Evolutionary conservation across 192 early-diverging fungal species (phyloP).

Genomic region (Cladochytrium replicatum): DNA sequence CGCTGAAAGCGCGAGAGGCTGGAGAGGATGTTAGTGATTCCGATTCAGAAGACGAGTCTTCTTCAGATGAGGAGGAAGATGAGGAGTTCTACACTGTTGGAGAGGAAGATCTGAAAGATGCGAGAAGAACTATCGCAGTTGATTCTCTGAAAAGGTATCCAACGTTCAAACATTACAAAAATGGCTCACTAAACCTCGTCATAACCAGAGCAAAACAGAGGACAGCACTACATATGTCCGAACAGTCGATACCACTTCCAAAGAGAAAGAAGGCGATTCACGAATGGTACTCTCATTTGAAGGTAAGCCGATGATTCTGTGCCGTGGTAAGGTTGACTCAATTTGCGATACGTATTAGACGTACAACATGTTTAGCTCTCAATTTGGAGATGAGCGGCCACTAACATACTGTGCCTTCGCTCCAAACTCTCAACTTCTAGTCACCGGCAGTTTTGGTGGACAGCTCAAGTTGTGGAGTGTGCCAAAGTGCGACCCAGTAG

Average conservation of each 20-base stretch:
- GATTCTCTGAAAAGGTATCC: no score
- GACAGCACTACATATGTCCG: slow-evolving; percentile 50
- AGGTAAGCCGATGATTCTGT: slow-evolving; percentile 44
- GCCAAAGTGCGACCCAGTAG: slow-evolving; percentile 54
- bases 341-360: no score
- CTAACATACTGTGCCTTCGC: slow-evolving; percentile 67
- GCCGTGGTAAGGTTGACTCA: no score
- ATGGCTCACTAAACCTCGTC: no score
- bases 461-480: slow-evolving; percentile 79
- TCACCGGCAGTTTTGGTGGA: slow-evolving; percentile 80
- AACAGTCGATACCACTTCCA: slow-evolving; percentile 52
- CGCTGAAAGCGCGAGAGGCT: slow-evolving; percentile 35
- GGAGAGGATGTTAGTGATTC: slow-evolving; percentile 24
- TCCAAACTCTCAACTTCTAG: slow-evolving; percentile 64
- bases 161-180: no score
- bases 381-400: slow-evolving; percentile 84
- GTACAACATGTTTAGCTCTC: slow-evolving; percentile 65
- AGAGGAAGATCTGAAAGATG: no score
- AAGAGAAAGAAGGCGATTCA: slow-evolving; percentile 60
- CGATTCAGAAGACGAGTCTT: slow-evolving; percentile 30
- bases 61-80: slow-evolving; percentile 28
- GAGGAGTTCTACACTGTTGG: no score
- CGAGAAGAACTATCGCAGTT: no score
- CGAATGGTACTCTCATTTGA: slow-evolving; percentile 61
- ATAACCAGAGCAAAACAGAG: no score